Base-by-base conservation (phyloP, 2,329 filamentous ascomycete species). In the Aspergillus terreus region DNA sequence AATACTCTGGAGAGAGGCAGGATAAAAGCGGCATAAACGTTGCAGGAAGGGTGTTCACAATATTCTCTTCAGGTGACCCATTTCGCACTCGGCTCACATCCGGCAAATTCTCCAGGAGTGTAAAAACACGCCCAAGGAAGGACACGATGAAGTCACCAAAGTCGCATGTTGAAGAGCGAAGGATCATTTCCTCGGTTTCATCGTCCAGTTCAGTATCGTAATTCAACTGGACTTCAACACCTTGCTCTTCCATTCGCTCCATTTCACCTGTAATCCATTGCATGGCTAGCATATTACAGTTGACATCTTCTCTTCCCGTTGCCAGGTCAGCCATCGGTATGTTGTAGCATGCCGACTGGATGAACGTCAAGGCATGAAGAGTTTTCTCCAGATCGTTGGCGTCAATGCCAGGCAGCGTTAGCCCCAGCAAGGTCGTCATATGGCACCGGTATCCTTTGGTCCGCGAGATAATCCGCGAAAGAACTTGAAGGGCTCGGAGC, bases 341-440 rank as follows among this genome's bases (percentile, higher is more conserved):
- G 63, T 92, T 95, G 75, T 96, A 97, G 53, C 91, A 92, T 11
- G 97, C 90, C 52, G 90, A 88, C 71, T 97, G 92, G 51, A 99
- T 94, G 68, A 96, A 96, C 59, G 92, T 90, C 52, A 99, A 78
- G 0, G 94, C 95, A 70, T 96, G 90, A 61, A 96, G 82, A 0
- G 94, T 97, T 78, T 99, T 99, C 67, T 94, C 92, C 23, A 99
- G 76, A 71, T 99, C 94, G 67, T 99, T 99, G 57, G 95, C 92
- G 72, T 99, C 95, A 52, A 99, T 95, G 19, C 94, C 95, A 0
- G 95, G 95, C 30, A 99, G 77, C 4, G 92, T 90, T 53, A 99
- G 79, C 4, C 92, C 94, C n/a, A 99, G 76, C 33, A 99, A 76
- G 0, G 92, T 92, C 1, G 94, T 99, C 57, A 99, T 86, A 68